Base-by-base conservation (phyloP, 2,329 filamentous ascomycete genomes). In the Neurospora crassa region DNA sequence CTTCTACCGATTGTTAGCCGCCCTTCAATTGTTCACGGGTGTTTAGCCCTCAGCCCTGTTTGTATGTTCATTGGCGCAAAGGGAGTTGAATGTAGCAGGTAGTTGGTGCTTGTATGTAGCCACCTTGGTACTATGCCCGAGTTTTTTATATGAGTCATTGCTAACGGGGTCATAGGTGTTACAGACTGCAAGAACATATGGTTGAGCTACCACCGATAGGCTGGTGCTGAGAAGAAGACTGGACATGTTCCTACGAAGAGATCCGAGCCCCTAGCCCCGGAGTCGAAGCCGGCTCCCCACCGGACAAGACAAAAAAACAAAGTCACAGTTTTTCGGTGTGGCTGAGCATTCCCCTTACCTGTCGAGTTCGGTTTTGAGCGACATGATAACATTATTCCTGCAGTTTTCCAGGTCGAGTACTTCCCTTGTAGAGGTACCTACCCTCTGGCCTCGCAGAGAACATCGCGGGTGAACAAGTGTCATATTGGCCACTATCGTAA, bases 1-100 rank as follows among this genome's bases (percentile, higher is more conserved):
- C 18, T 7, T 0, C 47, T 18, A 29, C 2, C 6, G 6, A 0
- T 2, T 0, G 24, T 18, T 6, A 59, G 47, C 47, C 16, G 7
- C 10, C 0, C 14, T 0, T 7, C 24, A 8, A 7, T 1, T 18
- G 1, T 16, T 5, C 43, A 2, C 43, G 3, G 14, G 2, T 2
- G 7, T 2, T 59, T 6, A 59, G 47, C 20, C 16, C 12, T 34
- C 24, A 34, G 47, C 24, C 47, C 45, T 16, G 7, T 12, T 24
- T 47, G 20, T 29, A 3, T 7, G 6, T 12, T 59, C 12, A 14
- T 14, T 16, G 29, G 20, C 47, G 14, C 2, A 11, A 5, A 11
- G n/a, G 3, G 3, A 45, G 43, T 37, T 37, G 37, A 2, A 37
- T 5, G 24, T 24, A 24, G 24, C 34, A 47, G n/a, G 10, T 18